Base-by-base conservation (phyloP, 2,329 filamentous ascomycete species). In the Aureobasidium sp. region DNA sequence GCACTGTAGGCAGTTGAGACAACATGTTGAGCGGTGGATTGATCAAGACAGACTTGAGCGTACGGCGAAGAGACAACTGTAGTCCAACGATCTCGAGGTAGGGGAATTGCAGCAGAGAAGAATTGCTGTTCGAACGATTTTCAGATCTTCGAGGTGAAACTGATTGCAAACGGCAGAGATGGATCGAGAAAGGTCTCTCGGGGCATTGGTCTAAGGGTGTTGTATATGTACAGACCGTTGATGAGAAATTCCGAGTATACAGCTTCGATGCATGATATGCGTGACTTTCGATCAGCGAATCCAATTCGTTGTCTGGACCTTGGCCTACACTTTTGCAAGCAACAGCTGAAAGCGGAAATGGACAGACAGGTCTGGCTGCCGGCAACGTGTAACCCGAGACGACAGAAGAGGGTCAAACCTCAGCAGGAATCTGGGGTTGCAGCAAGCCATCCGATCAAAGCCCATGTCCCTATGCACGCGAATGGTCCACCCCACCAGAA, bases 191-290 rank as follows among this genome's bases (percentile, higher is more conserved):
- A 37, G 27, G 15, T 11, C 13, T 7, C 6, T 16, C 21, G 10
- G 30, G 29, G 39, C 1, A 9, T 27, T 15, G 30, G 42, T 58
- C 42, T 32, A 48, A 25, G 11, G 42, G 13, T 7, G 41, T 16
- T 37, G 42, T 58, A 58, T 47, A 47, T 58, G 54, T 58, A 58
- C 41, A 42, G 15, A 25, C 5, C 45, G 52, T 16, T n/a, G 27
- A 52, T 25, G 41, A 25, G 34, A 16, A n/a, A 15, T 27, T 10
- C 8, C 25, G 29, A 36, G 27, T 50, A 50, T 60, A 52, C 47
- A 60, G 34, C 55, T 59, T 32, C 34, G 25, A 29, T 59, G 55
- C 55, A 41, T 48, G 21, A 59, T 37, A 13, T 59, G 44, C 55
- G 44, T 48, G 44, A 49, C 32, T 37, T 30, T 32, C 16, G 9